A percentile compares a stretch with the other conserved stretches of the same genome.
Conservation (phyloP, 495 filamentous ascomycete species). For the Wilcoxina mikolae region DNA sequence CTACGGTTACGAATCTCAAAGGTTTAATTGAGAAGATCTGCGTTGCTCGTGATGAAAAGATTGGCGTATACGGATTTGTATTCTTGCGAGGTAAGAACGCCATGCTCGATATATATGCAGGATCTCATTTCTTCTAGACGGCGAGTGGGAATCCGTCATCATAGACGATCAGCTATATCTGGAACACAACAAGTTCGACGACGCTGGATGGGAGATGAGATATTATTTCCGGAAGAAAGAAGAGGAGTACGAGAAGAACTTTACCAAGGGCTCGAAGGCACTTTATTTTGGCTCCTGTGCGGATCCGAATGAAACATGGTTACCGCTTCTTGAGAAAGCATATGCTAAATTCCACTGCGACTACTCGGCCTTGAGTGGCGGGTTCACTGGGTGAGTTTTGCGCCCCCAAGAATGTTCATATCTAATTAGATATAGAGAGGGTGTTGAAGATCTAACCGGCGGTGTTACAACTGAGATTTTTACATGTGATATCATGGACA, state of each 20-base stretch:
- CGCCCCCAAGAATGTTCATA: neutral
- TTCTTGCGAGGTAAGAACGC: conserved; percentile 54
- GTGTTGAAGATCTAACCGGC: conserved; percentile 83
- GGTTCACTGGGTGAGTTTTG: conserved; percentile 49
- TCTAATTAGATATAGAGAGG: conserved; percentile 42
- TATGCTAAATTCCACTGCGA: conserved; percentile 85
- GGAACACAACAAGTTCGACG: conserved; percentile 22
- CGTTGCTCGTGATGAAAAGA: conserved; percentile 59
- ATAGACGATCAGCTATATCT: conserved; percentile 50
- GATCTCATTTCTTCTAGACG: conserved; percentile 42
- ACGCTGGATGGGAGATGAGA: conserved; percentile 31
- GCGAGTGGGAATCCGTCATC: conserved; percentile 81
- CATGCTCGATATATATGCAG: neutral
- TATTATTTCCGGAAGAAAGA: neutral
- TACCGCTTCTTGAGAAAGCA: conserved; percentile 86
- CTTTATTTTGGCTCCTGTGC: conserved; percentile 78
- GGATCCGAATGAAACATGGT: conserved; percentile 82
- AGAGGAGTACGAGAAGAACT: conserved; percentile 63
- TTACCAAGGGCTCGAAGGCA: conserved; percentile 44
- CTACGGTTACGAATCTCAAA: conserved; percentile 66
- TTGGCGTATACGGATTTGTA: conserved; percentile 90
- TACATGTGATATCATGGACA: conserved; percentile 72
- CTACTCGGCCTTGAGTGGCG: conserved; percentile 56
- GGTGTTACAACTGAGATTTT: conserved; percentile 74
- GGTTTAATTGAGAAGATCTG: conserved; percentile 69